Percentiles rank a stretch among this genome's conserved stretches.
phyloP scores from a whole-genome alignment of 1,284 basidiomycete genomes.

The Cutaneotrichosporon arboriforme region DNA sequence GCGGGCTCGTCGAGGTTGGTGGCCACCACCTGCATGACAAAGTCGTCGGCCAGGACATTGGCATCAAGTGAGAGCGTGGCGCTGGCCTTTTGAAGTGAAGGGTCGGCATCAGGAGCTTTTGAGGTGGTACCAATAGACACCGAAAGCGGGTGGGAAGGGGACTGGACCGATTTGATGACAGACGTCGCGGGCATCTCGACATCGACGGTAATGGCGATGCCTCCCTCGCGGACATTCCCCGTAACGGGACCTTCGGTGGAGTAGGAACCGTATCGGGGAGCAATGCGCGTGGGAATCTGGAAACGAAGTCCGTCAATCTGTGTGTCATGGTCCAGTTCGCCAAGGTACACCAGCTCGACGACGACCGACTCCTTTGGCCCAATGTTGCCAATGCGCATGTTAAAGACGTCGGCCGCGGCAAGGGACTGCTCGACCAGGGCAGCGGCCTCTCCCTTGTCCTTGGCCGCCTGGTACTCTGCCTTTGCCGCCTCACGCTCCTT shows the following conservation, averaged over 20 bases:
- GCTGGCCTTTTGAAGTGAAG: slow-evolving; percentile 4
- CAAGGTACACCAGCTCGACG: slow-evolving; percentile 19
- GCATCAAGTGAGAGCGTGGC: slow-evolving; percentile 1
- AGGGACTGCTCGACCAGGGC: slow-evolving; percentile 44
- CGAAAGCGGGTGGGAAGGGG: slow-evolving; percentile 17
- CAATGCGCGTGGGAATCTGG: slow-evolving; percentile 19
- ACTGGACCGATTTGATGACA: slow-evolving; percentile 15
- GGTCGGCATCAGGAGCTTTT: slow-evolving; percentile 6
- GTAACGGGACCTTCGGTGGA: background rate
- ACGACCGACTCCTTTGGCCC: slow-evolving; percentile 3
- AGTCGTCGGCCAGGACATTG: slow-evolving; percentile 15
- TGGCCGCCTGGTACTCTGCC: slow-evolving; percentile 50
- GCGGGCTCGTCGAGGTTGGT: slow-evolving; percentile 18
- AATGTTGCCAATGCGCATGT: slow-evolving; percentile 15
- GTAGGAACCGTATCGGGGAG: slow-evolving; percentile 17
- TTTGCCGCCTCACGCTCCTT: slow-evolving; percentile 54
- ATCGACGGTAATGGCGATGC: slow-evolving; percentile 8
- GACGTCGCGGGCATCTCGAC: slow-evolving; percentile 11
- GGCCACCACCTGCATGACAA: slow-evolving; percentile 23
- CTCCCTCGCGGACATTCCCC: background rate
- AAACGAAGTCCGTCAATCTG: slow-evolving; percentile 21
- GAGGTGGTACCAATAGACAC: slow-evolving; percentile 11
- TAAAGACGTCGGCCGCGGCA: slow-evolving; percentile 16
- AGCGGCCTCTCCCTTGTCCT: slow-evolving; percentile 49
- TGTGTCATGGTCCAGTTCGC: slow-evolving; percentile 21